Evolutionary conservation across 2,329 filamentous ascomycete genomes (phyloP).

Genomic region (Hypoxylon sp.): DNA sequence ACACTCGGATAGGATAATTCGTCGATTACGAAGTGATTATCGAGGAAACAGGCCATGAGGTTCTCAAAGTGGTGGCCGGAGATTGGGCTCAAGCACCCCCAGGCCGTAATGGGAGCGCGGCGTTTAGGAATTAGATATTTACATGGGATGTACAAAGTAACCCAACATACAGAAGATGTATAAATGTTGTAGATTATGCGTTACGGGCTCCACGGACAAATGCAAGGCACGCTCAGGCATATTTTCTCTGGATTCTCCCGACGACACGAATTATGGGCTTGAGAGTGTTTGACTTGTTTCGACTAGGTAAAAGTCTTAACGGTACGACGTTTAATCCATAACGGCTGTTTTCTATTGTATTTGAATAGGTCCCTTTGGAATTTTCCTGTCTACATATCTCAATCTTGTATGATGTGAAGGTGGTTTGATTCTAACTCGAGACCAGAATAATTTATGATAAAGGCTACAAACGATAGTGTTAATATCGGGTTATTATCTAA

Average conservation of each 20-base stretch:
- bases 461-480: not conserved
- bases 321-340: not conserved
- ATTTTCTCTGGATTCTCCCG: not conserved
- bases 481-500: not conserved
- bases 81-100: constrained; percentile 25
- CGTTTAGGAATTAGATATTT: constrained; percentile 43
- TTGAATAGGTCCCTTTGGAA: not conserved
- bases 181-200: constrained; percentile 44
- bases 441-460: not conserved
- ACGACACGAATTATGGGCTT: not conserved
- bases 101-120: constrained; percentile 40
- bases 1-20: constrained; percentile 21
- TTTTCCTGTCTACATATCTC: not conserved
- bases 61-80: constrained; percentile 20
- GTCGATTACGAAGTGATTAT: constrained; percentile 13
- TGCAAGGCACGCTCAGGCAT: constrained; percentile 14
- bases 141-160: constrained; percentile 44
- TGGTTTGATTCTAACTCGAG: not conserved
- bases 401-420: not conserved
- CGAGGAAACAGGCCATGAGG: constrained; percentile 13
- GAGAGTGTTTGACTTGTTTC: not conserved
- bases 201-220: constrained; percentile 26
- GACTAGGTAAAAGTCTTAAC: not conserved
- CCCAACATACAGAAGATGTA: constrained; percentile 39
- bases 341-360: not conserved